Conservation (phyloP, 805 yeast genomes). For the Barnettozyma siamensis region DNA sequence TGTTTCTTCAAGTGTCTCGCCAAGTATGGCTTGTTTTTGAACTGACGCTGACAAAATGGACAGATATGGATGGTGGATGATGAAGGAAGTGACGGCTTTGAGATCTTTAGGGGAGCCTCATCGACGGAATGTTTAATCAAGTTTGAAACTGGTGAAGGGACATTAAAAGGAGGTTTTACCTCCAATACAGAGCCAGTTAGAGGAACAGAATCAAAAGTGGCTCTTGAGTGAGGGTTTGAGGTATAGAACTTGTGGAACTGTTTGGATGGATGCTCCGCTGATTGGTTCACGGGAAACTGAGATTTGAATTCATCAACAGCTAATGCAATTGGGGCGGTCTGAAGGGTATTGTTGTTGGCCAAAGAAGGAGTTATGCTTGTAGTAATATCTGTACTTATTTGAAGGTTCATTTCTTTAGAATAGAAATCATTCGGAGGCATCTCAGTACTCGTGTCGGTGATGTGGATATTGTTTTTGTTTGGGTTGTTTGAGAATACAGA, state of each 20-base stretch:
- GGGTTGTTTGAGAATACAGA: slow-evolving; percentile 16
- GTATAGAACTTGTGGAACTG: slow-evolving; percentile 21
- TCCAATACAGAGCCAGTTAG: background rate
- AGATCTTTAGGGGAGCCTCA: slow-evolving; percentile 1
- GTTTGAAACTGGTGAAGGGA: background rate
- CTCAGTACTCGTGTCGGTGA: background rate
- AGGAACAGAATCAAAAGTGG: background rate
- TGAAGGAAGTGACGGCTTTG: slow-evolving; percentile 11
- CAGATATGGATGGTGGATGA: slow-evolving; percentile 34
- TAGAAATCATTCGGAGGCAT: slow-evolving; percentile 14
- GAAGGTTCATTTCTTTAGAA: slow-evolving; percentile 17
- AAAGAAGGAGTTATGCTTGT: background rate
- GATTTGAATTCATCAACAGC: slow-evolving; percentile 5
- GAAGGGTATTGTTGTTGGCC: background rate
- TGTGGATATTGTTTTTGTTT: slow-evolving; percentile 3
- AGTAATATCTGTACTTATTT: slow-evolving; percentile 14
- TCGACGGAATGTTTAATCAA: background rate
- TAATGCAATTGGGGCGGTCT: background rate
- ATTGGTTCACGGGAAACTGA: slow-evolving; percentile 2
- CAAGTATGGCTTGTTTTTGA: slow-evolving; percentile 72
- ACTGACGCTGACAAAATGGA: slow-evolving; percentile 62
- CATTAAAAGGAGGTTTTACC: background rate
- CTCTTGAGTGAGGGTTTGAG: slow-evolving; percentile 4
- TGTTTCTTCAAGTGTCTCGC: slow-evolving; percentile 83
- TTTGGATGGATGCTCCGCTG: slow-evolving; percentile 6